These are phyloP conservation scores for Phytopythium mirpurense DNA, from an alignment of 352 stramenopile genomes.

Conservation along the genomic window DNA sequence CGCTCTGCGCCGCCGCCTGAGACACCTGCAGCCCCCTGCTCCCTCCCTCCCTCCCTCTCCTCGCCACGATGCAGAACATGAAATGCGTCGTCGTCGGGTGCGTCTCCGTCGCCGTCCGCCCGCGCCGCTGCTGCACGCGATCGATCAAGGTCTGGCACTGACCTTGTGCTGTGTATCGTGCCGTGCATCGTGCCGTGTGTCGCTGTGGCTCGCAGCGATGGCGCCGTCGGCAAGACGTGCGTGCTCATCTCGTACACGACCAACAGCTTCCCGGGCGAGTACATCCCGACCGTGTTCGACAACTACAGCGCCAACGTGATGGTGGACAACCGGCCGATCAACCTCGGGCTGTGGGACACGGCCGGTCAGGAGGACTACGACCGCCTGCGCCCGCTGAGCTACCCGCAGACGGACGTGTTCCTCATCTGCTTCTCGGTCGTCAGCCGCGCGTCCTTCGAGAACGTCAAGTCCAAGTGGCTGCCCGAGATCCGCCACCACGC, in stretches of 20 bases:
- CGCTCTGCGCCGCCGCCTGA: not conserved
- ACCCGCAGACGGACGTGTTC: conserved; percentile 96
- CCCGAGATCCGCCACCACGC: conserved; percentile 88
- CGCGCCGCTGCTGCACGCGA: too few relatives aligned
- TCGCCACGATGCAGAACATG: conserved; percentile 91
- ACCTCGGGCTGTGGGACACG: conserved; percentile 96
- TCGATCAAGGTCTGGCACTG: too few relatives aligned
- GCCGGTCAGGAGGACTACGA: conserved; percentile 97
- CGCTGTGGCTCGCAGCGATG: conserved; percentile 68
- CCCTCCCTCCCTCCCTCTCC: too few relatives aligned
- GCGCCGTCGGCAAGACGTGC: conserved; percentile 95
- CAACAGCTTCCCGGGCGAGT: conserved; percentile 95
- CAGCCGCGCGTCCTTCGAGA: conserved; percentile 87
- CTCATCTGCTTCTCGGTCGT: conserved; percentile 96
- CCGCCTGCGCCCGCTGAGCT: conserved; percentile 91
- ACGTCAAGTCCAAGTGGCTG: conserved; percentile 93
- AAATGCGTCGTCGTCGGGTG: conserved; percentile 91
- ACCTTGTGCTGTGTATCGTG: too few relatives aligned
- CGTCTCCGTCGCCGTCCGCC: conserved; percentile 15
- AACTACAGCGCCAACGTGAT: conserved; percentile 93
- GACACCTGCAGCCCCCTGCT: too few relatives aligned
- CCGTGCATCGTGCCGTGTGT: not conserved
- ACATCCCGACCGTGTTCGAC: conserved; percentile 96
- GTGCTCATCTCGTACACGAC: conserved; percentile 97
- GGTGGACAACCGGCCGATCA: conserved; percentile 94